phyloP scores from a whole-genome alignment of 148 eudicot genomes.

The Persicaria maculosa region DNA sequence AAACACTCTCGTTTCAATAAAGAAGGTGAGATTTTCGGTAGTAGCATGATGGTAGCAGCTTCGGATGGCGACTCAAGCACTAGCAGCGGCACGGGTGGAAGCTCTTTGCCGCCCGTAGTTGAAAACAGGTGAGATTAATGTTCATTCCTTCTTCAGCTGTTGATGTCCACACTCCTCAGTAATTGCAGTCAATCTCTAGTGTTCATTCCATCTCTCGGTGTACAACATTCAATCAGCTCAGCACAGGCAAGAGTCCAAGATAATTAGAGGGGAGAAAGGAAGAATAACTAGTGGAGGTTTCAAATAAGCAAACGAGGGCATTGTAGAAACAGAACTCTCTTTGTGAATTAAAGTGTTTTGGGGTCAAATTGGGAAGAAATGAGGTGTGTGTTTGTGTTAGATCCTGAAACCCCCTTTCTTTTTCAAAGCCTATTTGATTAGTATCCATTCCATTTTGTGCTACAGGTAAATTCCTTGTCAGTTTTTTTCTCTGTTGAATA shows the following conservation, averaged over 20 bases:
- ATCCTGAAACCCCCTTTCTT: neutral
- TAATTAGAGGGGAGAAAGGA: neutral
- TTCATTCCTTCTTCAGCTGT: neutral
- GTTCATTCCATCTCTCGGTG: neutral
- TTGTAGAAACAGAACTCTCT: neutral
- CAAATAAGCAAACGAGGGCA: neutral
- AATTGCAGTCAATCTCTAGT: neutral
- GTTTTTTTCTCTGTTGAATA: neutral
- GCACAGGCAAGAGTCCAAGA: neutral
- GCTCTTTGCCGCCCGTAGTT: too few relatives aligned
- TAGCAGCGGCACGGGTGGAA: too few relatives aligned
- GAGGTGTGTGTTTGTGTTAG: conserved; percentile 1
- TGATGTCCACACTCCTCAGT: conserved; percentile 3
- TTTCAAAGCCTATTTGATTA: neutral
- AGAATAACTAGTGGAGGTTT: neutral
- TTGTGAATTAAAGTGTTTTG: neutral
- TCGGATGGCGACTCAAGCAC: too few relatives aligned
- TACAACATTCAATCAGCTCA: conserved; percentile 1
- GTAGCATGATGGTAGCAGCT: too few relatives aligned
- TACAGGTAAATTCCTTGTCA: neutral
- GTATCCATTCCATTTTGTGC: conserved; percentile 2
- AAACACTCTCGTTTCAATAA: too few relatives aligned
- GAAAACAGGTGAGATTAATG: too few relatives aligned
- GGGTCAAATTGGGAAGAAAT: neutral
- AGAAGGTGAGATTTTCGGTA: too few relatives aligned